These are phyloP conservation scores for Xylaria digitata DNA, from an alignment of 2,329 filamentous ascomycete species.

Conservation along the genomic window DNA sequence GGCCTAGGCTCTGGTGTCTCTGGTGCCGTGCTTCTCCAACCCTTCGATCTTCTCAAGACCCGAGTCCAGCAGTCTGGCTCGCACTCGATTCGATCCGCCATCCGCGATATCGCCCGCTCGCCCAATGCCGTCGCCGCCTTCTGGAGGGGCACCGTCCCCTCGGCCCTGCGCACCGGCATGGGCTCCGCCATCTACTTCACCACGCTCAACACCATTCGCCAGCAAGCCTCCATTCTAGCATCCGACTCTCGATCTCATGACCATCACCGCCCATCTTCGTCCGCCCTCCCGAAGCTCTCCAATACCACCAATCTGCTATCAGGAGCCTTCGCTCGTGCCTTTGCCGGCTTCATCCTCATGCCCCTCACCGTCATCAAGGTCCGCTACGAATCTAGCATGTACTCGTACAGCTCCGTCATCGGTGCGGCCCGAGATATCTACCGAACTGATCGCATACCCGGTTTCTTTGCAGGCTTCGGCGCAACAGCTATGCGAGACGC, in stretches of 20 bases:
- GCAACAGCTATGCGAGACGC: constrained; percentile 93
- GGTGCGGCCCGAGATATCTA: constrained; percentile 81
- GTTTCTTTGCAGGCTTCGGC: constrained; percentile 94
- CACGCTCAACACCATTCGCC: constrained; percentile 84
- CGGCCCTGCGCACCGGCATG: constrained; percentile 90
- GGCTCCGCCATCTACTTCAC: constrained; percentile 96
- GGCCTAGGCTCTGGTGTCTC: constrained; percentile 88
- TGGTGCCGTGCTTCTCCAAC: constrained; percentile 91
- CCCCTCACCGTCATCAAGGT: constrained; percentile 97
- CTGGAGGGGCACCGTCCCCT: constrained; percentile 94
- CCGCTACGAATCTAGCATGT: constrained; percentile 89
- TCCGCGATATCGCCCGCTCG: constrained; percentile 75
- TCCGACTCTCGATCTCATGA: constrained; percentile 38
- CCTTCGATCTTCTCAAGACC: constrained; percentile 95
- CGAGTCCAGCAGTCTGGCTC: constrained; percentile 88
- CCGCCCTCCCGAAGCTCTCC: constrained; percentile 82
- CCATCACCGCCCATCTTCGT: constrained; percentile 60
- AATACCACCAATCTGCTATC: constrained; percentile 87
- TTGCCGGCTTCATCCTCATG: constrained; percentile 92
- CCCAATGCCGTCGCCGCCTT: constrained; percentile 74
- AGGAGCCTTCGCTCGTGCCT: constrained; percentile 84
- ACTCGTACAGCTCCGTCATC: constrained; percentile 81
- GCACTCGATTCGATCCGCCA: constrained; percentile 73
- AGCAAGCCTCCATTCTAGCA: constrained; percentile 62
- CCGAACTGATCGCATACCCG: constrained; percentile 76